These are phyloP conservation scores for Colletotrichum melonis DNA, from an alignment of 2,329 filamentous ascomycete species.

Conservation along the genomic window DNA sequence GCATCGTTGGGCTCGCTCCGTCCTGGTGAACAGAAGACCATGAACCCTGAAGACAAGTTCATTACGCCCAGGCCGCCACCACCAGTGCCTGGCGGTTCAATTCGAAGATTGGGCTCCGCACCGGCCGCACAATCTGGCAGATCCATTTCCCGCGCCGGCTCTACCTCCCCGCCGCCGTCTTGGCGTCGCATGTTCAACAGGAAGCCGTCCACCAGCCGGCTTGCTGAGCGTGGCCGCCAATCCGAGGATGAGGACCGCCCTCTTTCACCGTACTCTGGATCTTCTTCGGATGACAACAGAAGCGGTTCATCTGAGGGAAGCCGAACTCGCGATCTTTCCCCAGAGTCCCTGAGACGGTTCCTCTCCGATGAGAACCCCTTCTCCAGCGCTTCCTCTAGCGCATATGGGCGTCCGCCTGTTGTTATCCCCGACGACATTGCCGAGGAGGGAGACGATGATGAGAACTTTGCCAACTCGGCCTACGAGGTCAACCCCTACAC, in stretches of 20 bases:
- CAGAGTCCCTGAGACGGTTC: conserved; percentile 65
- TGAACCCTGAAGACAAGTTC: conserved; percentile 83
- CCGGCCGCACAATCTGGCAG: conserved; percentile 42
- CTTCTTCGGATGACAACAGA: conserved; percentile 44
- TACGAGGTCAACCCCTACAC: conserved; percentile 57
- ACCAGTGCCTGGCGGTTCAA: conserved; percentile 54
- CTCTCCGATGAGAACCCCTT: conserved; percentile 57
- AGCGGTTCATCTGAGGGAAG: conserved; percentile 54
- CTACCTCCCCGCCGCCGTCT: conserved; percentile 59
- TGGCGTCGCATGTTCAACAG: conserved; percentile 65
- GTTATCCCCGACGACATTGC: conserved; percentile 50
- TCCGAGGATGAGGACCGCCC: conserved; percentile 42
- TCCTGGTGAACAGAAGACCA: conserved; percentile 73
- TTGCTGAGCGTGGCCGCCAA: conserved; percentile 48
- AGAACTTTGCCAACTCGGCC: conserved; percentile 70
- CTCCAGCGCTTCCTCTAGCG: conserved; percentile 20
- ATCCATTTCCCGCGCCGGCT: conserved; percentile 50
- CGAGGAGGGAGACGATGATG: conserved; percentile 59
- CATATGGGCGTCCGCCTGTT: conserved; percentile 45
- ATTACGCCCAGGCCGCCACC: conserved; percentile 68
- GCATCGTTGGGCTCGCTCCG: conserved; percentile 72
- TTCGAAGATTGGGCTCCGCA: conserved; percentile 47
- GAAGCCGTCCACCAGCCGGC: conserved; percentile 47
- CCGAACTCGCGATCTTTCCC: conserved; percentile 64
- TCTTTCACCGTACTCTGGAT: conserved; percentile 35